These are phyloP conservation scores for Aspergillus nanangensis DNA, from an alignment of 495 filamentous ascomycete genomes.

Conservation along the genomic window DNA sequence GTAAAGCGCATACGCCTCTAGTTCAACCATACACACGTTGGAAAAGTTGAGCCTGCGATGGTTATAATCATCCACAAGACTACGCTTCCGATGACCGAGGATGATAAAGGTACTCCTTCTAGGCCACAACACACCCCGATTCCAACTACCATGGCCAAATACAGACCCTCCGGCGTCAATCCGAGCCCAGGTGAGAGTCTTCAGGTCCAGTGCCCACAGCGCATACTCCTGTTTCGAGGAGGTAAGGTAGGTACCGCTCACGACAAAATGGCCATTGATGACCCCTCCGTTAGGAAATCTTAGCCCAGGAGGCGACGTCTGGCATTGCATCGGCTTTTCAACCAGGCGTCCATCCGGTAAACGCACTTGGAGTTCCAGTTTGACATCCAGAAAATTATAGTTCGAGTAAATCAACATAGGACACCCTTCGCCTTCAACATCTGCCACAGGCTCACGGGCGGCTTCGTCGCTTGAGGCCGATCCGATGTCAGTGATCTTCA, in stretches of 20 bases:
- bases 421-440: slow-evolving; percentile 52
- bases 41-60: slow-evolving; percentile 97
- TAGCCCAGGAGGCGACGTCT: slow-evolving; percentile 82
- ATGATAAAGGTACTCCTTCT: slow-evolving; percentile 92
- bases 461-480: slow-evolving; percentile 33
- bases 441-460: slow-evolving; percentile 30
- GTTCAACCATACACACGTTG: slow-evolving; percentile 90
- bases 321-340: slow-evolving; percentile 84
- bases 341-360: slow-evolving; percentile 76
- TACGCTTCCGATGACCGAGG: slow-evolving; percentile 85
- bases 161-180: slow-evolving; percentile 94
- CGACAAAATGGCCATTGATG: slow-evolving; percentile 91
- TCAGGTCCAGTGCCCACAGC: slow-evolving; percentile 88
- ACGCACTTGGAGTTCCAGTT: slow-evolving; percentile 87
- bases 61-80: slow-evolving; percentile 96
- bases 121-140: slow-evolving; percentile 88
- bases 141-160: slow-evolving; percentile 96
- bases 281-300: slow-evolving; percentile 94
- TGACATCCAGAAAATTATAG: slow-evolving; percentile 97
- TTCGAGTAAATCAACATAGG: slow-evolving; percentile 99
- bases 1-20: slow-evolving; percentile 95
- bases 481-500: slow-evolving; percentile 71
- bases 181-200: slow-evolving; percentile 83
- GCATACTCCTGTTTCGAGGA: slow-evolving; percentile 98
- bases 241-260: slow-evolving; percentile 94